Evolutionary conservation across 495 filamentous ascomycete genomes (phyloP).

Genomic region (Darksidea phi): DNA sequence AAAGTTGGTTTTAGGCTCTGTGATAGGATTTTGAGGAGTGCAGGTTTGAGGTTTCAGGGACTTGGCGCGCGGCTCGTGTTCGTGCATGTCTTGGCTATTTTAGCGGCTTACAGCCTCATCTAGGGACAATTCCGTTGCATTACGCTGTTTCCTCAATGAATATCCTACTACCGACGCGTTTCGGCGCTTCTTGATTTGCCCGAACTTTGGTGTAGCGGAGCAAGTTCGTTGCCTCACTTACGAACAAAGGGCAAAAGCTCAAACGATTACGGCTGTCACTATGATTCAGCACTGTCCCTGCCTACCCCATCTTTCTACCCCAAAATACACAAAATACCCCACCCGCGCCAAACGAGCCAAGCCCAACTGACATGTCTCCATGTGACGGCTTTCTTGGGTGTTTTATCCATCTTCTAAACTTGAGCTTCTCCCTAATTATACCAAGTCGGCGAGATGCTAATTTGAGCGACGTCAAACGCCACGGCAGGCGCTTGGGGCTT

Average conservation of each 20-base stretch:
- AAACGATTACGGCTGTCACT: too few relatives aligned
- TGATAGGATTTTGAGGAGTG: not conserved
- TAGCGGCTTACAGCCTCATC: not conserved
- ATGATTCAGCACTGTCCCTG: too few relatives aligned
- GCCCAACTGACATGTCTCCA: too few relatives aligned
- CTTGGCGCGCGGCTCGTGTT: not conserved
- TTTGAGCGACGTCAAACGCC: constrained; percentile 11
- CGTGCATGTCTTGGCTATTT: not conserved
- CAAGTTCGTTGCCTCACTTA: too few relatives aligned
- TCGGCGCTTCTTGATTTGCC: too few relatives aligned
- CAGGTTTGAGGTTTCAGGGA: not conserved
- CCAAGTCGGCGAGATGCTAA: not conserved
- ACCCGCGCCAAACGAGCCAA: too few relatives aligned
- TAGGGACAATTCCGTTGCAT: not conserved
- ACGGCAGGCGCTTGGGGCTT: not conserved
- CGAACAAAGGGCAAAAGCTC: too few relatives aligned
- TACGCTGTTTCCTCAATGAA: not conserved
- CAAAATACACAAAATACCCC: too few relatives aligned
- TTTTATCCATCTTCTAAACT: not conserved
- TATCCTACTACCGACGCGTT: too few relatives aligned
- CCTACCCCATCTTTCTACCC: too few relatives aligned
- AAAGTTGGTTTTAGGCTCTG: not conserved
- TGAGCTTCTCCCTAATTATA: not conserved
- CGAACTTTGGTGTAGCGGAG: too few relatives aligned
- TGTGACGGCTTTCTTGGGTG: not conserved